A percentile compares a stretch with the other conserved stretches of the same genome.
Evolutionary conservation across 352 stramenopile species (phyloP).

Genomic region (Phytophthora capsici): DNA sequence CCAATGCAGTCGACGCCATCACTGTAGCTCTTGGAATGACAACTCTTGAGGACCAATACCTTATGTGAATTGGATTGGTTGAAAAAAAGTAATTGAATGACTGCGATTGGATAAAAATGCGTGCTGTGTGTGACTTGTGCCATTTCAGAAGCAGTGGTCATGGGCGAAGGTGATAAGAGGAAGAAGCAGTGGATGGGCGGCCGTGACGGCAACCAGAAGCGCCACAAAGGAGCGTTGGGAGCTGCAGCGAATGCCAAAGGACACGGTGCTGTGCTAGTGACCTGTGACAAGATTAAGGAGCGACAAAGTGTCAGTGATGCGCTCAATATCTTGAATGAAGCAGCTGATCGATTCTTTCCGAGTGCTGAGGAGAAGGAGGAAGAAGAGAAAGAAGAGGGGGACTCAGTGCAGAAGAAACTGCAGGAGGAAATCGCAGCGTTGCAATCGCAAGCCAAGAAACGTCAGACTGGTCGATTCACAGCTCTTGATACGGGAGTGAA

Average conservation of each 20-base stretch:
- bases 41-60: conserved; percentile 24
- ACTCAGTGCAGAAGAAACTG: conserved; percentile 71
- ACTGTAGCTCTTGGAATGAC: conserved; percentile 21
- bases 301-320: conserved; percentile 73
- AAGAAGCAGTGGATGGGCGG: conserved; percentile 65
- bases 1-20: conserved; percentile 54
- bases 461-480: conserved; percentile 73
- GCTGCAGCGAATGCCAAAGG: conserved; percentile 67
- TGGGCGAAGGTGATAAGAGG: conserved; percentile 56
- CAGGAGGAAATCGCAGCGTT: conserved; percentile 73
- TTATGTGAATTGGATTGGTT: conserved; percentile 27
- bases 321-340: conserved; percentile 80
- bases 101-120: conserved; percentile 35
- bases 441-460: conserved; percentile 59
- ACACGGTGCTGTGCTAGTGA: conserved; percentile 66
- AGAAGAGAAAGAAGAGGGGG: conserved; percentile 31
- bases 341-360: conserved; percentile 69
- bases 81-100: neutral
- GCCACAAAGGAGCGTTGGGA: conserved; percentile 58
- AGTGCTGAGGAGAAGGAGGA: conserved; percentile 22
- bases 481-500: conserved; percentile 78
- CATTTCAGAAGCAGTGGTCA: conserved; percentile 27
- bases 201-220: conserved; percentile 52
- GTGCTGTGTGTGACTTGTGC: neutral
- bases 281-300: conserved; percentile 81